Evolutionary conservation across 192 early-diverging fungal species (phyloP).

Genomic region (Backusella sp.): DNA sequence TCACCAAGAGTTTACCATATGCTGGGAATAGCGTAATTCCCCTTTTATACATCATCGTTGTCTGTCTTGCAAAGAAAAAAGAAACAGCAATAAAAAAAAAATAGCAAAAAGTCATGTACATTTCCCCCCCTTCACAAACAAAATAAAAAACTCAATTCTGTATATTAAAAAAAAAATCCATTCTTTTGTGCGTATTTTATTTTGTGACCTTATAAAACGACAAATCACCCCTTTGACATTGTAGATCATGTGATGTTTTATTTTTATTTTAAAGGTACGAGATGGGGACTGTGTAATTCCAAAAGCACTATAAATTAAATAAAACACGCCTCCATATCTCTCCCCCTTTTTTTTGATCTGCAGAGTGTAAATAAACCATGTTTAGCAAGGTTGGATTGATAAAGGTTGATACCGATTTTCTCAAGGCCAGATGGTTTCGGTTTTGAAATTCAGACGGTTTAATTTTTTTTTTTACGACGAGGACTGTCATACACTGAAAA

Average conservation of each 20-base stretch:
- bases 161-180: background rate
- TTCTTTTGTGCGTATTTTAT: background rate
- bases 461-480: background rate
- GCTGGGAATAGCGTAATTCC: conserved; percentile 18
- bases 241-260: conserved; percentile 4
- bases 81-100: background rate
- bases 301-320: conserved; percentile 3
- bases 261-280: background rate
- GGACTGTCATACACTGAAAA: background rate
- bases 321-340: background rate
- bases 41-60: background rate
- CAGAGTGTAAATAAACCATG: background rate
- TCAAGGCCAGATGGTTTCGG: background rate
- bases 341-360: background rate
- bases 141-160: background rate
- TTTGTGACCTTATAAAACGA: background rate
- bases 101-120: background rate
- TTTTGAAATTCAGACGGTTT: background rate
- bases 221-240: conserved; percentile 3
- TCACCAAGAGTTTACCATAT: conserved; percentile 26
- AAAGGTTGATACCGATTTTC: background rate
- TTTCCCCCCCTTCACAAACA: background rate
- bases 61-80: background rate
- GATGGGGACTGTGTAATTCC: background rate
- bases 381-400: background rate